Evolutionary conservation across 1,139 yeast species (phyloP).

Genomic region (Saccharomycopsis hybrid): DNA sequence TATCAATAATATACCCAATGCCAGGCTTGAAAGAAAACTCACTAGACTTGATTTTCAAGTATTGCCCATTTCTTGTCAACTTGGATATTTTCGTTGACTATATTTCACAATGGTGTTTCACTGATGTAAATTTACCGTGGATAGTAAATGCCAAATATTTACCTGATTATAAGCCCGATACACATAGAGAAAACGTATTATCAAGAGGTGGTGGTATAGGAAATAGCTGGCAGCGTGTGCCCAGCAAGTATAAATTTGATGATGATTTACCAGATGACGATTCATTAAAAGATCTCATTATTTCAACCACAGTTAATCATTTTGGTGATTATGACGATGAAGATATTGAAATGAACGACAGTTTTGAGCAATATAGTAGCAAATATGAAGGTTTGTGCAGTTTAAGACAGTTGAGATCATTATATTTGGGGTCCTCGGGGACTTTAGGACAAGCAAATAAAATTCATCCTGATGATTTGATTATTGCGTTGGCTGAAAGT

Average conservation of each 20-base stretch:
- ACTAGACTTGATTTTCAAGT: conserved; percentile 62
- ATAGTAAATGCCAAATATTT: conserved; percentile 16
- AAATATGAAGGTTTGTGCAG: conserved; percentile 1
- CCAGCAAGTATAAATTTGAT: conserved; percentile 1
- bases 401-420: conserved; percentile 47
- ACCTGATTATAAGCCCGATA: conserved; percentile 11
- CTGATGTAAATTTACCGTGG: conserved; percentile 33
- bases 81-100: conserved; percentile 79
- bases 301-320: conserved; percentile 15
- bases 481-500: conserved; percentile 75
- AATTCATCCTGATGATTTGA: conserved; percentile 80
- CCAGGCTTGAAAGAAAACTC: conserved; percentile 68
- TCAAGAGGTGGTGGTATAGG: conserved; percentile 1
- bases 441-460: conserved; percentile 79
- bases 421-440: conserved; percentile 81
- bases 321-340: conserved; percentile 12
- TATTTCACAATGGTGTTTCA: conserved; percentile 57
- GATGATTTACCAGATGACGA: background rate
- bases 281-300: conserved; percentile 10
- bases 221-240: background rate
- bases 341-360: background rate
- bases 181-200: conserved; percentile 9
- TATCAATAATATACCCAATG: conserved; percentile 81
- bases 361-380: background rate
- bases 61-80: conserved; percentile 64